Percentiles rank a stretch among this genome's conserved stretches.
Evolutionary conservation across 805 yeast genomes (phyloP).

Genomic region (Priceomyces haplophilus): DNA sequence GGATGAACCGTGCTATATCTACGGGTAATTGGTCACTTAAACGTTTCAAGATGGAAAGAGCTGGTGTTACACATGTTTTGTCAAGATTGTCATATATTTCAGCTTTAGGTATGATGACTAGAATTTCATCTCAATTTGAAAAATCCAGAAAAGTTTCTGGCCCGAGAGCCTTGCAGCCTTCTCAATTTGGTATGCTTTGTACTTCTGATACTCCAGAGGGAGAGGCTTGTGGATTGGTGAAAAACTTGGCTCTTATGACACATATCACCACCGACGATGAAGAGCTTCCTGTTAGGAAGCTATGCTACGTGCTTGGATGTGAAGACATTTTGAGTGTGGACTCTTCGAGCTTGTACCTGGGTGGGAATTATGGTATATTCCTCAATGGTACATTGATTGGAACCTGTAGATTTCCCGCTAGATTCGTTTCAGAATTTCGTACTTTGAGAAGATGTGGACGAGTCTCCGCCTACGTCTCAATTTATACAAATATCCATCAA

Average conservation of each 20-base stretch:
- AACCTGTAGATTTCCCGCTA: conserved; percentile 80
- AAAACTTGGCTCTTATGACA: conserved; percentile 95
- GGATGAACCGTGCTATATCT: conserved; percentile 92
- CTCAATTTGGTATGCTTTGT: conserved; percentile 98
- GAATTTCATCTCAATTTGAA: conserved; percentile 98
- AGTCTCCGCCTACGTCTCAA: conserved; percentile 85
- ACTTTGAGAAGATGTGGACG: conserved; percentile 77
- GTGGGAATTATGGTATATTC: conserved; percentile 79
- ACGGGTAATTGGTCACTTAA: conserved; percentile 99
- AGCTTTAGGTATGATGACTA: conserved; percentile 99
- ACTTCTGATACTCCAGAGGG: conserved; percentile 99
- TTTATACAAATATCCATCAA: conserved; percentile 87
- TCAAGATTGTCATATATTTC: conserved; percentile 89
- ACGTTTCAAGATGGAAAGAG: conserved; percentile 99
- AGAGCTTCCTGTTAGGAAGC: conserved; percentile 76
- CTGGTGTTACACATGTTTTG: conserved; percentile 97
- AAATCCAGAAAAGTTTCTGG: conserved; percentile 97
- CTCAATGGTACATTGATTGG: conserved; percentile 95
- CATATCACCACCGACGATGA: conserved; percentile 98
- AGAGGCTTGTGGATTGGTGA: conserved; percentile 98
- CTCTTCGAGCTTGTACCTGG: conserved; percentile 74
- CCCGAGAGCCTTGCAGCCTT: conserved; percentile 97
- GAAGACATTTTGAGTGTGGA: conserved; percentile 81
- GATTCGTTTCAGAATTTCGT: conserved; percentile 78
- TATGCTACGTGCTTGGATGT: conserved; percentile 83